These are phyloP conservation scores for Barnettozyma botsteinii DNA, from an alignment of 805 yeast species.

Conservation along the genomic window DNA sequence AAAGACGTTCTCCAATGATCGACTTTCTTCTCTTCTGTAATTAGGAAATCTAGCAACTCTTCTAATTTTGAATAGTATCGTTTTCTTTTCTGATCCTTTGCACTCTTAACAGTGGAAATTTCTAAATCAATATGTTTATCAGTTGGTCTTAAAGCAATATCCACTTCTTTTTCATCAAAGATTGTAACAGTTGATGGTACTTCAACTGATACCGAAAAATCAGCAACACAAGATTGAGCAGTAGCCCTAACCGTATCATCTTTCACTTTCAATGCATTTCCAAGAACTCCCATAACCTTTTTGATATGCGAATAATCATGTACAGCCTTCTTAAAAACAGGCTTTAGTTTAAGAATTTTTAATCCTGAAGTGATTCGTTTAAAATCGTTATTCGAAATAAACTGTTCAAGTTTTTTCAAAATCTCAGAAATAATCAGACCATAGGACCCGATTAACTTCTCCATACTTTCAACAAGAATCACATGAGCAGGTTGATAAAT, in stretches of 20 bases:
- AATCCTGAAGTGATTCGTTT: conserved; percentile 62
- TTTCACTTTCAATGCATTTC: conserved; percentile 51
- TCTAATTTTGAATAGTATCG: conserved; percentile 35
- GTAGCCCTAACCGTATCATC: conserved; percentile 46
- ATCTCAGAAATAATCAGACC: conserved; percentile 45
- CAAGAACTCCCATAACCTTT: conserved; percentile 42
- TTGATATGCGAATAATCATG: conserved; percentile 50
- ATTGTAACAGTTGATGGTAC: conserved; percentile 52
- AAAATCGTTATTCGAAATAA: conserved; percentile 43
- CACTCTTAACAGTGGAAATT: conserved; percentile 51
- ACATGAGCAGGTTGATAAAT: conserved; percentile 67
- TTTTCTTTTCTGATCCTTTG: conserved; percentile 54
- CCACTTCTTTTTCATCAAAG: conserved; percentile 35
- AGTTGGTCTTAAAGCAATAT: conserved; percentile 51
- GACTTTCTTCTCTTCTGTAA: conserved; percentile 23
- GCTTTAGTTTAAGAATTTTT: conserved; percentile 47
- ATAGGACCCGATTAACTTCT: conserved; percentile 63
- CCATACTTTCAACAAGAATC: conserved; percentile 61
- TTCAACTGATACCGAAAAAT: conserved; percentile 35
- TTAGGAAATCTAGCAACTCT: conserved; percentile 35
- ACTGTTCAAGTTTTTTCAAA: conserved; percentile 42
- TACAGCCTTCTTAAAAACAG: conserved; percentile 51
- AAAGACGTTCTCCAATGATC: conserved; percentile 54
- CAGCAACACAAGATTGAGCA: conserved; percentile 47
- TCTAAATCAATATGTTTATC: conserved; percentile 53